phyloP scores from a whole-genome alignment of 345 rosid genomes.

The Rhizophora mangle region DNA sequence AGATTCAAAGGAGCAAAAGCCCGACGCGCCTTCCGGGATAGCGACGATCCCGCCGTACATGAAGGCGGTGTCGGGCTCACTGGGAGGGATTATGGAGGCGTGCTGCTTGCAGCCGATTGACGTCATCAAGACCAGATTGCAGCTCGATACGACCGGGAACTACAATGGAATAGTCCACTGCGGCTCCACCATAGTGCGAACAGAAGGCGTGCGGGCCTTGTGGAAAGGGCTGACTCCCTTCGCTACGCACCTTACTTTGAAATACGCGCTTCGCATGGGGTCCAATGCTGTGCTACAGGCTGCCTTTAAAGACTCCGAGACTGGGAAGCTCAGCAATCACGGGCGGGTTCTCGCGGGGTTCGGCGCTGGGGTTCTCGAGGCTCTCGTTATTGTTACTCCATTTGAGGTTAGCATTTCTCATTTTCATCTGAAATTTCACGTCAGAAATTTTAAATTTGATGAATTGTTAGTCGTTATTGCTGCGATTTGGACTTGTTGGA shows the following conservation, averaged over 20 bases:
- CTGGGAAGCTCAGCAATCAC: conserved; percentile 60
- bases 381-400: conserved; percentile 88
- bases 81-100: conserved; percentile 91
- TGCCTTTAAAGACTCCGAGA: conserved; percentile 70
- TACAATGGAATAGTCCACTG: conserved; percentile 83
- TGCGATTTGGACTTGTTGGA: not conserved
- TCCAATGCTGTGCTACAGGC: conserved; percentile 78
- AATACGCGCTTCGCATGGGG: conserved; percentile 88
- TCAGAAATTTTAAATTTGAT: not conserved
- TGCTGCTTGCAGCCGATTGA: conserved; percentile 90
- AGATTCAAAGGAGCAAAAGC: not conserved
- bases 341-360: conserved; percentile 72
- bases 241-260: conserved; percentile 89
- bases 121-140: conserved; percentile 87
- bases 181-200: conserved; percentile 57
- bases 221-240: conserved; percentile 97
- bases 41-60: conserved; percentile 67
- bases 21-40: not conserved
- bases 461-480: not conserved
- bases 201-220: conserved; percentile 81
- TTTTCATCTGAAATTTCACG: not conserved
- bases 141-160: conserved; percentile 64
- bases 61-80: conserved; percentile 88
- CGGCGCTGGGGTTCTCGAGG: conserved; percentile 96
- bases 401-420: conserved; percentile 55